Conservation (phyloP, 768 basidiomycete genomes). For the Lyophyllum decastes region DNA sequence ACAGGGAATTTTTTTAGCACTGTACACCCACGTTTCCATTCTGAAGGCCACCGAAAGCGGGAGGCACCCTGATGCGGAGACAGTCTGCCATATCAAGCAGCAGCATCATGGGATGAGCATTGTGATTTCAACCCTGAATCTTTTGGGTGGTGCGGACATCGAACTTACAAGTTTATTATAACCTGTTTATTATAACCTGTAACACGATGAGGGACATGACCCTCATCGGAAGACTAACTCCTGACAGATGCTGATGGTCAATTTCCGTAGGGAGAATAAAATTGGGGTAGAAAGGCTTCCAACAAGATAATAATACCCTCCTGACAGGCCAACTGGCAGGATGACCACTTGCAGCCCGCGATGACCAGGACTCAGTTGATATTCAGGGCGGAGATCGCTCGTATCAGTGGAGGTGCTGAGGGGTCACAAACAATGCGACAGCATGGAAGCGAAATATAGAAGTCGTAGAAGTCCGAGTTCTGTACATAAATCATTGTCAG, state of each 20-base stretch:
- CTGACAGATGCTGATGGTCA: slow-evolving; percentile 3
- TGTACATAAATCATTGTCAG: too few species aligned
- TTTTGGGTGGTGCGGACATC: background rate
- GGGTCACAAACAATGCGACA: too few species aligned
- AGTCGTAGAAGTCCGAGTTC: too few species aligned
- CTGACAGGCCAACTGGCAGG: too few species aligned
- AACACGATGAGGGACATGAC: background rate
- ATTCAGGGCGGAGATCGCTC: too few species aligned
- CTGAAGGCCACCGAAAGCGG: background rate
- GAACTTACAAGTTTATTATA: background rate
- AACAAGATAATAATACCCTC: too few species aligned
- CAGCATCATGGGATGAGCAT: background rate
- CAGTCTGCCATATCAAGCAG: background rate
- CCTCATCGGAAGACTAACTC: background rate
- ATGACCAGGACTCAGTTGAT: too few species aligned
- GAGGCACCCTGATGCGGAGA: background rate
- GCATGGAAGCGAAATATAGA: too few species aligned
- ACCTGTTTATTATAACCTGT: slow-evolving; percentile 3
- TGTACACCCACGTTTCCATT: background rate
- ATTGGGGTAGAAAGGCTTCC: background rate
- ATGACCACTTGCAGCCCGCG: too few species aligned
- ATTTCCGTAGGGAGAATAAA: background rate
- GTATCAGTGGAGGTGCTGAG: too few species aligned
- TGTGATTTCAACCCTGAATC: background rate
- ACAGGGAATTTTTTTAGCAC: too few species aligned